Evolutionary conservation across 1,139 yeast species (phyloP).

Genomic region (Candida glucosophila): DNA sequence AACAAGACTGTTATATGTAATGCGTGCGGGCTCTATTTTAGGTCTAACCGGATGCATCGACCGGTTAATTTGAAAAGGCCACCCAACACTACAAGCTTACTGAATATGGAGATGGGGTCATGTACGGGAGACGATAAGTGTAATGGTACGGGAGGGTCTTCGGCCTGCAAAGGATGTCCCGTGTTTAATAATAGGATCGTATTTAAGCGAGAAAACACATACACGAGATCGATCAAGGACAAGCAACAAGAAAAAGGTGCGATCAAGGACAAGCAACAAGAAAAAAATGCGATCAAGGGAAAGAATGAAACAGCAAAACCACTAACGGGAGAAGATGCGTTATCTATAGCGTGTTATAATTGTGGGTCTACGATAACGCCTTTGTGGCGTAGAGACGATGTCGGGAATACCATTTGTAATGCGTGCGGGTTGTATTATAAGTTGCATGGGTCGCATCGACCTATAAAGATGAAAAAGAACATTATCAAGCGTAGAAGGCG

Average conservation of each 20-base stretch:
- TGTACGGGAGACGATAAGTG: constrained; percentile 82
- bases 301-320: constrained; percentile 5
- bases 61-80: constrained; percentile 60
- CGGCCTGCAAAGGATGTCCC: constrained; percentile 77
- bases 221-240: constrained; percentile 1
- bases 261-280: constrained; percentile 3
- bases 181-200: constrained; percentile 66
- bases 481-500: constrained; percentile 72
- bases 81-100: constrained; percentile 46
- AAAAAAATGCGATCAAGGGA: constrained; percentile 4
- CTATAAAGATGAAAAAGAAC: constrained; percentile 63
- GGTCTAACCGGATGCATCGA: constrained; percentile 46
- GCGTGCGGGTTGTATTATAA: constrained; percentile 81
- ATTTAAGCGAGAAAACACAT: constrained; percentile 13
- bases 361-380: constrained; percentile 84
- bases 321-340: constrained; percentile 28
- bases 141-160: constrained; percentile 80
- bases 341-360: constrained; percentile 71
- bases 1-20: constrained; percentile 59
- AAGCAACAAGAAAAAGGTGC: constrained; percentile 3
- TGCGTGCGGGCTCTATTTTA: constrained; percentile 59
- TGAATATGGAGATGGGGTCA: constrained; percentile 42
- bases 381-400: constrained; percentile 76
- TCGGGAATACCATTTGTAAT: constrained; percentile 76
- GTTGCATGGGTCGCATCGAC: constrained; percentile 73